Evolutionary conservation across 2,329 filamentous ascomycete species (phyloP).

Genomic region (Alternaria sp.): DNA sequence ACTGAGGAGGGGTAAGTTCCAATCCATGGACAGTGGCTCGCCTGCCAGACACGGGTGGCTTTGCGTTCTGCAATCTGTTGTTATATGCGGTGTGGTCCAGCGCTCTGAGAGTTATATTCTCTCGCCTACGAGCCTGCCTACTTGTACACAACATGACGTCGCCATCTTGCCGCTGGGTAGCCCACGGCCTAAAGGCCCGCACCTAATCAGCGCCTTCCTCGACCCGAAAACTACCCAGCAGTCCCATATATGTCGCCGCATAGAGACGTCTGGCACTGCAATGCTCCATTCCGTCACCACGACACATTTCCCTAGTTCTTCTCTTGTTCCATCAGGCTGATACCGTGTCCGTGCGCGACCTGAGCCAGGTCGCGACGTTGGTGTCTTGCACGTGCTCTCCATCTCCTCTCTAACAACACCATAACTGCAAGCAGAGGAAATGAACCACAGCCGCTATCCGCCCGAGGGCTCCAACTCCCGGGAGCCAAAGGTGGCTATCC

Average conservation of each 20-base stretch:
- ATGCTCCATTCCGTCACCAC: neutral
- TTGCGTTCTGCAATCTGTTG: neutral
- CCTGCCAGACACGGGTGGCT: neutral
- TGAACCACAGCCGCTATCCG: neutral
- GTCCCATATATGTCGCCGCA: neutral
- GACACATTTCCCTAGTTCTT: neutral
- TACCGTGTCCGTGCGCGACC: no score
- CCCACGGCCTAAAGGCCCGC: neutral
- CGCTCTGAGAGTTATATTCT: neutral
- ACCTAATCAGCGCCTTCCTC: neutral
- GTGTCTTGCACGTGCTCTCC: neutral
- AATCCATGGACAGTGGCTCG: neutral
- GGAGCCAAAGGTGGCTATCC: constrained; percentile 18
- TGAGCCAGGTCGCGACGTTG: no score
- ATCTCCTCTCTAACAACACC: neutral
- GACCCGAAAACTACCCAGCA: neutral
- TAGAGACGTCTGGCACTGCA: neutral
- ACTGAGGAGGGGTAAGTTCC: neutral
- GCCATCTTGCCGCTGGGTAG: neutral
- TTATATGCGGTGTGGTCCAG: constrained; percentile 2
- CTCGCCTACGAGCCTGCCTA: neutral
- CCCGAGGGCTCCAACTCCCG: constrained; percentile 3
- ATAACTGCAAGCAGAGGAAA: neutral
- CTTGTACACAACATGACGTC: constrained; percentile 9
- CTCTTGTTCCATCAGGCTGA: no score